Evolutionary conservation across 2,329 filamentous ascomycete genomes (phyloP).

Genomic region (Neopestalotiopsis sp.): DNA sequence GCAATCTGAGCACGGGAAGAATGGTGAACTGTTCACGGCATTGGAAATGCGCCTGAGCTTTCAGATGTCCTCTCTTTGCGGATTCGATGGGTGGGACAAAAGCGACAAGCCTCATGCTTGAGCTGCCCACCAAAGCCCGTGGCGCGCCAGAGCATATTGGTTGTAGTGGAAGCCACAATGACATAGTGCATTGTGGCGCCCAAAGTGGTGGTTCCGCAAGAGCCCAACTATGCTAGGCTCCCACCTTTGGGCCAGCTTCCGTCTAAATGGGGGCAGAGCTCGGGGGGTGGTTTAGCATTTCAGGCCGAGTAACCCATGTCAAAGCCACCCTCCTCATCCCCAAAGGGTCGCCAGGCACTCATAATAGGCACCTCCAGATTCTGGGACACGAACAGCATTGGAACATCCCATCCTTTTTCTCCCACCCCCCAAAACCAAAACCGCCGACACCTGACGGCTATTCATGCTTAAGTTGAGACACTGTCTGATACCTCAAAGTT

Average conservation of each 20-base stretch:
- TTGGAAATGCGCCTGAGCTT: not conserved
- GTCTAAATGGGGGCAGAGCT: not conserved
- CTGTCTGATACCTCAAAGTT: slow-evolving; percentile 2
- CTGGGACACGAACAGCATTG: slow-evolving; percentile 9
- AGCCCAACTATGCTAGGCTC: not conserved
- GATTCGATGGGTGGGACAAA: not conserved
- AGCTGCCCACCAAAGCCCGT: not conserved
- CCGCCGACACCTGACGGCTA: not conserved
- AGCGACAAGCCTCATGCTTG: not conserved
- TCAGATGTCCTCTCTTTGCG: not conserved
- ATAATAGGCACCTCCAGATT: not conserved
- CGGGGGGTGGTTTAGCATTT: not conserved
- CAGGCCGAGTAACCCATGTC: slow-evolving; percentile 13
- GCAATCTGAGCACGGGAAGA: not conserved
- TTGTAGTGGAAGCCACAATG: not conserved
- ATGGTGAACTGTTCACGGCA: not conserved
- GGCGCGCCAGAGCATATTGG: not conserved
- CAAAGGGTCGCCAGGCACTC: not conserved
- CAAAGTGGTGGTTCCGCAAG: not conserved
- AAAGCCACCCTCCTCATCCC: slow-evolving; percentile 1
- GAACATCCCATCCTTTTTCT: not conserved
- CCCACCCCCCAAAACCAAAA: not conserved
- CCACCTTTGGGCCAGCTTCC: not conserved
- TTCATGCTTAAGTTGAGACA: slow-evolving; percentile 11
- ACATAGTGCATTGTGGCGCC: not conserved